These are phyloP conservation scores for Podila verticillata DNA, from an alignment of 192 early-diverging fungal genomes.

Conservation along the genomic window DNA sequence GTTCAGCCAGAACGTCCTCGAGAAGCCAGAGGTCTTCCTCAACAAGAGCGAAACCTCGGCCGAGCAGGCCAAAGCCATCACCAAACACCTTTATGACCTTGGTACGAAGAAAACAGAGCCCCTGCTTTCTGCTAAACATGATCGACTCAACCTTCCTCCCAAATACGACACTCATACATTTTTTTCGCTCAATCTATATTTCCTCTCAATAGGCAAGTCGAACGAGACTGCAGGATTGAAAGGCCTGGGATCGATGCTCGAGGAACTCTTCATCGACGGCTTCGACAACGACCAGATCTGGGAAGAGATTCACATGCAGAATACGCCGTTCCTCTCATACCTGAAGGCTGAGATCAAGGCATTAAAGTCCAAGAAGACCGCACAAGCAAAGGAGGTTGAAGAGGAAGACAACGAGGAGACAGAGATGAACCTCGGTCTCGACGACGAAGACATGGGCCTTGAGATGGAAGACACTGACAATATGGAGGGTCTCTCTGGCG, in stretches of 20 bases:
- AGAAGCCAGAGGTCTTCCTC: slow-evolving; percentile 65
- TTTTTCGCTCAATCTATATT: not conserved
- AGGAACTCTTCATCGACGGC: slow-evolving; percentile 72
- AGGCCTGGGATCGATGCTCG: slow-evolving; percentile 57
- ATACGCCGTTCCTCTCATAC: slow-evolving; percentile 80
- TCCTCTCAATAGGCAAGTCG: slow-evolving; percentile 53
- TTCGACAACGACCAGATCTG: slow-evolving; percentile 91
- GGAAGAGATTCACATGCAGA: slow-evolving; percentile 91
- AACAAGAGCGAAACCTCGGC: slow-evolving; percentile 40
- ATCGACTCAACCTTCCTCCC: not conserved
- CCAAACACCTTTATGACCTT: slow-evolving; percentile 64
- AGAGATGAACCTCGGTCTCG: slow-evolving; percentile 56
- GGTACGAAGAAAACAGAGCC: slow-evolving; percentile 45
- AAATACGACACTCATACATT: not conserved
- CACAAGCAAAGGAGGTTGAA: slow-evolving; percentile 23
- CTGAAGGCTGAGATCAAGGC: slow-evolving; percentile 57
- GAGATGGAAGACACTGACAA: slow-evolving; percentile 55
- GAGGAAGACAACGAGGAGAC: slow-evolving; percentile 55
- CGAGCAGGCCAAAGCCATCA: slow-evolving; percentile 50
- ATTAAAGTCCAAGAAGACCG: slow-evolving; percentile 57
- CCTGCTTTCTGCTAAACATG: not conserved
- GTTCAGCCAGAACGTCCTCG: slow-evolving; percentile 51
- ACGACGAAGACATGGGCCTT: slow-evolving; percentile 48
- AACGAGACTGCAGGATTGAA: slow-evolving; percentile 56
- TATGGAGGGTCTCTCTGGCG: slow-evolving; percentile 34